These are phyloP conservation scores for Coemansia umbellata DNA, from an alignment of 192 early-diverging fungal species.

Conservation along the genomic window DNA sequence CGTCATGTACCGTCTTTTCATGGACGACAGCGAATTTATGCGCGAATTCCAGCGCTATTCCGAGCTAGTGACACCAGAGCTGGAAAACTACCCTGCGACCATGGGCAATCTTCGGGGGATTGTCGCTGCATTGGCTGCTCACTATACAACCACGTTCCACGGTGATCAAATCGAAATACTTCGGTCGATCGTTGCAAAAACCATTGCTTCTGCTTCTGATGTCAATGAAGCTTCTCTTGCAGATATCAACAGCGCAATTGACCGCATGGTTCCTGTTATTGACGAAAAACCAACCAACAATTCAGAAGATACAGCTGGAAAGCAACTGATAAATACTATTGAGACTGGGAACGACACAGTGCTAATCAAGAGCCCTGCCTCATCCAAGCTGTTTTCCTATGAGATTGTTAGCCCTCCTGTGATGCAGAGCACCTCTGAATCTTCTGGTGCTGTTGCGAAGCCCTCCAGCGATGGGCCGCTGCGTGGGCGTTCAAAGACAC, in stretches of 20 bases:
- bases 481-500: conserved; percentile 39
- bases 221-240: conserved; percentile 1
- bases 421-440: conserved; percentile 3
- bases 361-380: conserved; percentile 9
- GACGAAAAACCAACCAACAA: not conserved
- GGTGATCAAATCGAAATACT: conserved; percentile 30
- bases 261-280: conserved; percentile 34
- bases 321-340: not conserved
- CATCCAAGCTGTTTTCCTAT: conserved; percentile 1
- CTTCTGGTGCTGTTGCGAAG: not conserved
- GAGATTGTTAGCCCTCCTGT: conserved; percentile 22
- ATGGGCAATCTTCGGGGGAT: conserved; percentile 14
- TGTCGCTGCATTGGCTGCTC: conserved; percentile 17
- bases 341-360: conserved; percentile 6
- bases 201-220: not conserved
- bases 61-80: conserved; percentile 39
- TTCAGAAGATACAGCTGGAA: not conserved
- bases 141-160: conserved; percentile 19
- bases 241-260: conserved; percentile 9
- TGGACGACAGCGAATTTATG: conserved; percentile 40
- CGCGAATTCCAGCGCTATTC: conserved; percentile 50
- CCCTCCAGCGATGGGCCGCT: conserved; percentile 11
- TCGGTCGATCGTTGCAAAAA: conserved; percentile 19
- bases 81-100: conserved; percentile 7
- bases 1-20: conserved; percentile 38